These are phyloP conservation scores for Peronospora belbahrii DNA, from an alignment of 352 stramenopile species.

Conservation along the genomic window DNA sequence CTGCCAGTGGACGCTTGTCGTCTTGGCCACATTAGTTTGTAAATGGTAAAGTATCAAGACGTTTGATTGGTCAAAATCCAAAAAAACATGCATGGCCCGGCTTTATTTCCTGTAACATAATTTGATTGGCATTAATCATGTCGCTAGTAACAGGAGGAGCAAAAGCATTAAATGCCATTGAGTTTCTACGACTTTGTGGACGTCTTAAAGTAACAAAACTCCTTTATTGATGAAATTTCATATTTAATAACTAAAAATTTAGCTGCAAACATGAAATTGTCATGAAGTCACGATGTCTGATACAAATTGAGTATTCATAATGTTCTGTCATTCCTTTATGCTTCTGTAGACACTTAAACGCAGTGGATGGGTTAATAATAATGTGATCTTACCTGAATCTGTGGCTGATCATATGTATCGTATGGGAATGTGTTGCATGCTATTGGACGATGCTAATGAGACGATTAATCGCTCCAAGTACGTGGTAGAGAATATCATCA, in stretches of 20 bases:
- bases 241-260: neutral
- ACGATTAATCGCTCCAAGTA: conserved; percentile 62
- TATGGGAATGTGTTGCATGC: conserved; percentile 88
- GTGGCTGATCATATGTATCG: conserved; percentile 92
- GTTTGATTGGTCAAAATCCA: conserved; percentile 26
- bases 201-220: conserved; percentile 73
- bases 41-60: conserved; percentile 12
- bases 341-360: conserved; percentile 68
- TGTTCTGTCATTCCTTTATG: conserved; percentile 6
- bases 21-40: conserved; percentile 34
- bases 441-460: conserved; percentile 70
- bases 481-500: conserved; percentile 3
- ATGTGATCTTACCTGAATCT: conserved; percentile 83
- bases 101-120: too few relatives aligned
- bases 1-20: conserved; percentile 11
- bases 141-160: conserved; percentile 47
- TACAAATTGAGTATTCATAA: too few relatives aligned
- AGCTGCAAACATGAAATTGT: neutral
- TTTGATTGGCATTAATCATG: conserved; percentile 16
- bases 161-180: conserved; percentile 59
- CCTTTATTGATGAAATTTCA: too few relatives aligned
- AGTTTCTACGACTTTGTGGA: conserved; percentile 76
- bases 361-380: conserved; percentile 90
- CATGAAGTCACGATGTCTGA: neutral
- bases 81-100: too few relatives aligned